A percentile compares a stretch with the other conserved stretches of the same genome.
Conservation (phyloP, 192 early-diverging fungal genomes). For the Gaertneriomyces semiglobifer region DNA sequence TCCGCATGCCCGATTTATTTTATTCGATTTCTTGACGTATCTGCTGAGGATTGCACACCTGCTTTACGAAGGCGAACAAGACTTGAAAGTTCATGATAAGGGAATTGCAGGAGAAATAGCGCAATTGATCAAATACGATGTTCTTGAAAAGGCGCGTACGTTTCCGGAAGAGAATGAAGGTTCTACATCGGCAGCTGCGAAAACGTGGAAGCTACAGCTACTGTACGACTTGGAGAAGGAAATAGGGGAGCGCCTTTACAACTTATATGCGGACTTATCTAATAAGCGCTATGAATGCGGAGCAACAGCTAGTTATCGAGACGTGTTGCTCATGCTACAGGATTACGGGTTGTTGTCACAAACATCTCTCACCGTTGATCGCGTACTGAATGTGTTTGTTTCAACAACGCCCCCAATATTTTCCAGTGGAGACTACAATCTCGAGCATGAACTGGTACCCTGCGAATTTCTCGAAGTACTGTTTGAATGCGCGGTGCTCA, state of each 20-base stretch:
- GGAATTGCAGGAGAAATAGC: constrained; percentile 37
- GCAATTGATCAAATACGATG: constrained; percentile 39
- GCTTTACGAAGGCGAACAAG: constrained; percentile 28
- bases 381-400: constrained; percentile 36
- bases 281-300: no score
- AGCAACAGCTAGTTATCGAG: constrained; percentile 16
- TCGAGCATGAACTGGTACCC: constrained; percentile 49
- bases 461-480: constrained; percentile 35
- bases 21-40: constrained; percentile 45
- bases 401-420: constrained; percentile 7
- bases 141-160: constrained; percentile 20
- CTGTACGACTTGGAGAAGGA: constrained; percentile 25
- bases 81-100: constrained; percentile 34
- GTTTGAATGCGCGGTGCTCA: constrained; percentile 28
- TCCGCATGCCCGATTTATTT: constrained; percentile 36
- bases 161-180: not conserved
- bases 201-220: constrained; percentile 1
- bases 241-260: constrained; percentile 27
- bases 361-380: not conserved
- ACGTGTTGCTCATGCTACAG: constrained; percentile 39
- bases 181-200: not conserved
- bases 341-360: constrained; percentile 26
- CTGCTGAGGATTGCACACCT: constrained; percentile 36
- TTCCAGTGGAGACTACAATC: constrained; percentile 34
- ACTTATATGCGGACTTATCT: constrained; percentile 24